Conservation (phyloP, 768 basidiomycete species). For the Boletus huronensis region DNA sequence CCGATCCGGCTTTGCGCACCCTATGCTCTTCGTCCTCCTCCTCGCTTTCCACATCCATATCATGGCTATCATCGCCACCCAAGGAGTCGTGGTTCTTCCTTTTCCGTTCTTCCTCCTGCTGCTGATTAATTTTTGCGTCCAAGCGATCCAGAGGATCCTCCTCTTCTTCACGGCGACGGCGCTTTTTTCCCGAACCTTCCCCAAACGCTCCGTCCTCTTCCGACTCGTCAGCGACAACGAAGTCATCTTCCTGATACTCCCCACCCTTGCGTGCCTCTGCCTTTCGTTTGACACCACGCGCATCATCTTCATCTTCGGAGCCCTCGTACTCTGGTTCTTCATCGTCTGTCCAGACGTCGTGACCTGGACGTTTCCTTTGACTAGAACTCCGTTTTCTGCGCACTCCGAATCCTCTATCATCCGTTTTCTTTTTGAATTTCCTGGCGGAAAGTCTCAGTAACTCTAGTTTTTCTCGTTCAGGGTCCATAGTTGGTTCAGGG, state of each 20-base stretch:
- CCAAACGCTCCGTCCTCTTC: conserved; percentile 55
- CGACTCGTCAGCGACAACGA: conserved; percentile 73
- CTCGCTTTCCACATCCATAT: conserved; percentile 75
- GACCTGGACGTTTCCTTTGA: conserved; percentile 36
- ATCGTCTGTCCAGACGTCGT: conserved; percentile 65
- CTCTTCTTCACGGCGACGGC: conserved; percentile 39
- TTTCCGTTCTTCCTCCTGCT: conserved; percentile 52
- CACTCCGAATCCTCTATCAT: conserved; percentile 46
- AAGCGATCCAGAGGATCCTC: conserved; percentile 66
- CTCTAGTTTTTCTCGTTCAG: conserved; percentile 70
- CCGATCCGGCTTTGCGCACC: conserved; percentile 53
- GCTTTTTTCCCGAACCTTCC: conserved; percentile 34
- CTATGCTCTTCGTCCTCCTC: conserved; percentile 67
- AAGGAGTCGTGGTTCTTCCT: conserved; percentile 32
- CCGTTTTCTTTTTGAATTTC: conserved; percentile 58
- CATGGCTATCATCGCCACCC: conserved; percentile 39
- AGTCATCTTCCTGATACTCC: conserved; percentile 83
- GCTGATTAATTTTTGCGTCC: conserved; percentile 61
- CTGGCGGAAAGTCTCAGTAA: conserved; percentile 59
- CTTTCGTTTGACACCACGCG: conserved; percentile 43
- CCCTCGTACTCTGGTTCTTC: conserved; percentile 57
- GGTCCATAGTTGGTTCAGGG: conserved; percentile 72
- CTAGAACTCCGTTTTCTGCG: conserved; percentile 48
- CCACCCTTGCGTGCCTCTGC: conserved; percentile 48
- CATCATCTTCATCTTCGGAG: conserved; percentile 60